phyloP scores from a whole-genome alignment of 2,329 filamentous ascomycete species.

The Calonectria honghensis region DNA sequence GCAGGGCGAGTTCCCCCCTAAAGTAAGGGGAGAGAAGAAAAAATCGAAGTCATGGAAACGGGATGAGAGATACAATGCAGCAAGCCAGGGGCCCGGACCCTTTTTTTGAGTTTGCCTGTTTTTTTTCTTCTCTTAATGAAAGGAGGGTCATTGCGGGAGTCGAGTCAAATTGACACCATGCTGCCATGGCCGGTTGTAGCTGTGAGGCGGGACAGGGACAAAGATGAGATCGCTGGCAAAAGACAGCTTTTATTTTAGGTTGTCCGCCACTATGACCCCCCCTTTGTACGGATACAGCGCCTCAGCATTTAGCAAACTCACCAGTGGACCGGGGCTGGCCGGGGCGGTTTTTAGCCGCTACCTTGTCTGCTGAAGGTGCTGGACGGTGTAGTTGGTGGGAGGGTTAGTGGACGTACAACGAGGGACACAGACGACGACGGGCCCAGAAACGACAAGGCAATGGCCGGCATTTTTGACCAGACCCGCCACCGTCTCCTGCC shows the following conservation, averaged over 20 bases:
- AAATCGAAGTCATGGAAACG: constrained; percentile 10
- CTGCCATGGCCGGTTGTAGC: not conserved
- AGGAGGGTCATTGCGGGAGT: constrained; percentile 22
- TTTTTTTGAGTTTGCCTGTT: constrained; percentile 18
- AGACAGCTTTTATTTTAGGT: not conserved
- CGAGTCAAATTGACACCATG: constrained; percentile 8
- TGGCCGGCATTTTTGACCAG: constrained; percentile 35
- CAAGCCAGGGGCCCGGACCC: constrained; percentile 25
- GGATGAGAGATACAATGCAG: constrained; percentile 28
- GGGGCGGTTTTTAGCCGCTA: constrained; percentile 26
- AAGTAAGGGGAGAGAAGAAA: constrained; percentile 27
- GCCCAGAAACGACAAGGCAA: constrained; percentile 22
- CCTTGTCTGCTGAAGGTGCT: constrained; percentile 19
- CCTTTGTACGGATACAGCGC: constrained; percentile 27
- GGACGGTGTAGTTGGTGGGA: constrained; percentile 1
- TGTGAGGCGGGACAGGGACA: constrained; percentile 1
- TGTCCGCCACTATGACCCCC: constrained; percentile 11
- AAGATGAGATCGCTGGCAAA: constrained; percentile 5
- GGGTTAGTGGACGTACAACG: constrained; percentile 18
- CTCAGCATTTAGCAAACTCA: constrained; percentile 29
- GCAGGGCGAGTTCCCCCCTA: constrained; percentile 13
- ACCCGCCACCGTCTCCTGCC: constrained; percentile 40
- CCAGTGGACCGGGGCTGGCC: constrained; percentile 18
- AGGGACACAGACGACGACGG: constrained; percentile 32
- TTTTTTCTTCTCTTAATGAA: not conserved